Evolutionary conservation across 1,139 yeast species (phyloP), one percentile per base, ranked within the genome.

Genomic region (Ogataea hybrid): DNA sequence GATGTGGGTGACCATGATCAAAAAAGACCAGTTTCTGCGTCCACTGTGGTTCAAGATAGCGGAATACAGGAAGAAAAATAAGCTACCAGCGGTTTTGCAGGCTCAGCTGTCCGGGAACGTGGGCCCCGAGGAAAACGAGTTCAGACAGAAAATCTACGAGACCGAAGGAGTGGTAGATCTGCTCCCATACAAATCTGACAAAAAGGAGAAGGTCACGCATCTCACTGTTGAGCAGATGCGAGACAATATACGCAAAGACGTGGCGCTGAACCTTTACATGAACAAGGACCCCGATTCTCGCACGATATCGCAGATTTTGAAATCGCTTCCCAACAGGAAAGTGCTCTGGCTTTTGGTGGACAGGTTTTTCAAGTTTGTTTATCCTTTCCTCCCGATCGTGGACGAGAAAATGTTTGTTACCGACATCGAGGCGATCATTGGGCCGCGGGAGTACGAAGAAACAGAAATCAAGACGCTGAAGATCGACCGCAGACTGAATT

Each of bases 291-390:
- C 52, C 18, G 68, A 51, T 58, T 57, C 41, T 57, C 64, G 53
- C 51, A 62, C 51, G 52, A 56, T 50, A 47, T 62, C 32, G 48
- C 64, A 62, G 46, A 69, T 78, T 12, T 59, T 69, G 30, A 58
- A 65, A 28, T 65, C 68, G 2, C 53, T 78, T 27, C 83, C 84
- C 0, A 54, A 56, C 4, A 67, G 61, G 32, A 68, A 63, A 41
- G 66, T 68, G 2, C 51, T 75, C 3, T 75, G 81, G 80, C 50
- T 67, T 25, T 63, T 72, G 3, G 54, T 75, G n/a, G 65, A 69
- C 25, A 56, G 74, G 21, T 78, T 67, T 50, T 77, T 77, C 54
- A 52, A 54, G 2, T 62, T 64, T 23, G 64, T 75, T 10, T 74
- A 73, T 46, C 73, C 75, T 0, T 64, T 70, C 36, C 54, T 67